A percentile compares a stretch with the other conserved stretches of the same genome.
Conservation (phyloP, 2,329 filamentous ascomycete genomes). For the Arthrobotrys megalospora region DNA sequence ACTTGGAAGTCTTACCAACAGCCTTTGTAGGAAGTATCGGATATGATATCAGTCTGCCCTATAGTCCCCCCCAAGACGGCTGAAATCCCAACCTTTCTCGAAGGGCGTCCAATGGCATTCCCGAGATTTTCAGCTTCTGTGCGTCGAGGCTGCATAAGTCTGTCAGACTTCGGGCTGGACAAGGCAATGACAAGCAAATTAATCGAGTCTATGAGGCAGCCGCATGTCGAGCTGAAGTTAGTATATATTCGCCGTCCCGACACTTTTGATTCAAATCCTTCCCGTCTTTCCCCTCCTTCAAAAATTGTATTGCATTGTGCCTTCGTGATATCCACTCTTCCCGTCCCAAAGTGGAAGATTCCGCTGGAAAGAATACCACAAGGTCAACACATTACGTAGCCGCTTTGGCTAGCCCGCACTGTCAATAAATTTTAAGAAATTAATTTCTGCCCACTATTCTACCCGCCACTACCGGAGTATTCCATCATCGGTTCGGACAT, state of each 20-base stretch:
- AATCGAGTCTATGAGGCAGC: conserved; percentile 11
- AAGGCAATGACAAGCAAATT: conserved; percentile 7
- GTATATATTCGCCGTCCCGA: conserved; percentile 10
- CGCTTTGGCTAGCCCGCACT: background rate
- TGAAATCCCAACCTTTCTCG: conserved; percentile 18
- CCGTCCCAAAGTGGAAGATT: background rate
- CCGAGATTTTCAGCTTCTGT: conserved; percentile 31
- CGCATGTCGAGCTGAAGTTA: conserved; percentile 10
- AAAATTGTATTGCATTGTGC: background rate
- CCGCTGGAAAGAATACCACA: conserved; percentile 7
- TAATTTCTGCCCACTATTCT: background rate
- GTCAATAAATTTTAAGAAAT: conserved; percentile 9
- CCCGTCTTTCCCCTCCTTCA: background rate
- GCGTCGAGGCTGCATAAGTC: conserved; percentile 37
- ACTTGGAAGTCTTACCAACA: background rate
- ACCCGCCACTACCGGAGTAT: background rate
- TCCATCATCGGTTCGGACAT: background rate
- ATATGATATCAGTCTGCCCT: conserved; percentile 22
- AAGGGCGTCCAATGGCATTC: conserved; percentile 21
- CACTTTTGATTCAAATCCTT: background rate
- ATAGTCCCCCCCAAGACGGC: conserved; percentile 39
- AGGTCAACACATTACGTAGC: background rate
- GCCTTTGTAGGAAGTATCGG: background rate
- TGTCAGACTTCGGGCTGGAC: conserved; percentile 31
- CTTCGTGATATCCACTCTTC: background rate